These are phyloP conservation scores for Cantharellus anzutake DNA, from an alignment of 768 basidiomycete genomes.

Conservation along the genomic window DNA sequence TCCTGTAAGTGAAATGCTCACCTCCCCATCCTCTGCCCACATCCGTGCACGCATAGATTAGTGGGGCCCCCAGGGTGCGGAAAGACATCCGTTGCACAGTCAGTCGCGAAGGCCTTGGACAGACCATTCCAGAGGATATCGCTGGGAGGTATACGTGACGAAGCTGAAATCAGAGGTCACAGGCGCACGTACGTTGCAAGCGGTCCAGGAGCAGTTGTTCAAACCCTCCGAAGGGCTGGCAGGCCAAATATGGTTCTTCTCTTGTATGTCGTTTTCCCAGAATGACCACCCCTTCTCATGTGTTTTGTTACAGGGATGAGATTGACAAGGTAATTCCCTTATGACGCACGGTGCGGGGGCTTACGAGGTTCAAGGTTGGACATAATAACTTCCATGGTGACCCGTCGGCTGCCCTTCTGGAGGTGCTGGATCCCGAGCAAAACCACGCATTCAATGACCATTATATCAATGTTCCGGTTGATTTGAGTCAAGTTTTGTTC, in stretches of 20 bases:
- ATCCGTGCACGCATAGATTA: constrained; percentile 28
- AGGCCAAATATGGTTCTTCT: constrained; percentile 64
- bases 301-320: constrained; percentile 35
- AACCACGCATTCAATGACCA: constrained; percentile 31
- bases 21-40: background rate
- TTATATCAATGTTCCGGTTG: constrained; percentile 60
- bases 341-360: background rate
- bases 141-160: constrained; percentile 82
- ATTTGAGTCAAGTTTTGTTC: constrained; percentile 75
- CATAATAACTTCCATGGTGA: constrained; percentile 83
- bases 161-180: constrained; percentile 69
- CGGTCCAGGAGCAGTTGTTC: constrained; percentile 68
- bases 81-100: constrained; percentile 82
- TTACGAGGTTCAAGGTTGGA: constrained; percentile 24
- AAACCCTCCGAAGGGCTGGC: constrained; percentile 71
- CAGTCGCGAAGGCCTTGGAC: constrained; percentile 62
- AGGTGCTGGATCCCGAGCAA: constrained; percentile 89
- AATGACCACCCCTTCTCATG: background rate
- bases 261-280: constrained; percentile 22
- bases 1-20: constrained; percentile 27
- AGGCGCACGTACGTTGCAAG: constrained; percentile 76
- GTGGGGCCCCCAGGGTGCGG: constrained; percentile 85
- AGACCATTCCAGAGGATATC: constrained; percentile 86
- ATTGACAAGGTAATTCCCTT: constrained; percentile 36
- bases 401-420: constrained; percentile 74